phyloP scores from a whole-genome alignment of 768 basidiomycete species.

The Hemileccinum rubropunctum region DNA sequence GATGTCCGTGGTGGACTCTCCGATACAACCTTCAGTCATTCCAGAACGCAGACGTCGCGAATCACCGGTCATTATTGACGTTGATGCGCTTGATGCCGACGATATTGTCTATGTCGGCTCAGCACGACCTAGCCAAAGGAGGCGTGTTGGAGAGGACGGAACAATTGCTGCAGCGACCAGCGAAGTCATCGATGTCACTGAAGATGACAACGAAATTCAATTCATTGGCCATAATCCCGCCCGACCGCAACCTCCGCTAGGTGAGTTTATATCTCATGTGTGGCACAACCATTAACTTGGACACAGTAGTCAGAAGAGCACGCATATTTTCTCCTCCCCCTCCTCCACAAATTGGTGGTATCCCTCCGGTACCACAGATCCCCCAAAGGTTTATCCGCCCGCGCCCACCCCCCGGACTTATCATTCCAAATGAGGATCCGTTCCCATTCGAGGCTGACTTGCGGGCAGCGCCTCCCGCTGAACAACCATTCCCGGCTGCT shows the following conservation, averaged over 20 bases:
- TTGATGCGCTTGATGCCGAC: conserved; percentile 40
- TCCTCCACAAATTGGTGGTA: conserved; percentile 33
- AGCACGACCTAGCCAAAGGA: conserved; percentile 23
- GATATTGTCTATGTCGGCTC: conserved; percentile 28
- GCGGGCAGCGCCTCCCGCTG: conserved; percentile 17
- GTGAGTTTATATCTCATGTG: conserved; percentile 11
- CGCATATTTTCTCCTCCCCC: conserved; percentile 50
- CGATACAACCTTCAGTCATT: neutral
- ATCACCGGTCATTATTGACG: conserved; percentile 41
- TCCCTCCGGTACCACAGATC: conserved; percentile 58
- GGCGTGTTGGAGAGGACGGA: conserved; percentile 23
- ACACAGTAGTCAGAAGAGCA: conserved; percentile 14
- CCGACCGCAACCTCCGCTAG: conserved; percentile 11
- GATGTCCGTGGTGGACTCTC: conserved; percentile 23
- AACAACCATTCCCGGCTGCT: conserved; percentile 30
- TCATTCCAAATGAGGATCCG: conserved; percentile 50
- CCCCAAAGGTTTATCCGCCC: conserved; percentile 40
- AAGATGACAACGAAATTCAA: conserved; percentile 36
- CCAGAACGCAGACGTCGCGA: conserved; percentile 14
- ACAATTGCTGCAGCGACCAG: conserved; percentile 13
- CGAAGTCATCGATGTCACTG: conserved; percentile 35
- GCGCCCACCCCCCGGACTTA: conserved; percentile 38
- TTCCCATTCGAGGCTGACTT: conserved; percentile 49
- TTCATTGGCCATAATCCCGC: conserved; percentile 25
- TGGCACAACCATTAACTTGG: neutral